Conservation (phyloP, 163 green algal species). For the Picocystis sp. region DNA sequence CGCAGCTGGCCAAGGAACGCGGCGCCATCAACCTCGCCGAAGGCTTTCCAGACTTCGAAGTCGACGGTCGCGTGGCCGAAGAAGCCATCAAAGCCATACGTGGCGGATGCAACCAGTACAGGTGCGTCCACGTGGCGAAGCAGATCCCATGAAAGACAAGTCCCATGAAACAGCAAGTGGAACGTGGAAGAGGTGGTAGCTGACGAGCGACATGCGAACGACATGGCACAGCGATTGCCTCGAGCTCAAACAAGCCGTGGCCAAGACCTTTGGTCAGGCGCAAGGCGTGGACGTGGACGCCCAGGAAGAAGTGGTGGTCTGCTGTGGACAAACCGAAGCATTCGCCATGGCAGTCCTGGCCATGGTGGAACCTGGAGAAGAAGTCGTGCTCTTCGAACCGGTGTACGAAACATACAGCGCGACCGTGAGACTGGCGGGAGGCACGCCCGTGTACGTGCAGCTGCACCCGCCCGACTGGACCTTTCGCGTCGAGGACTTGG, state of each 20-base stretch:
- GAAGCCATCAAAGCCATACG: slow-evolving; percentile 8
- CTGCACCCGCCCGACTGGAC: slow-evolving; percentile 35
- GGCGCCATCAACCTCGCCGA: slow-evolving; percentile 54
- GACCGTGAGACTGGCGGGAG: slow-evolving; percentile 28
- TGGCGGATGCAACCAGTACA: slow-evolving; percentile 15
- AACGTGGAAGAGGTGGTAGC: too few relatives aligned
- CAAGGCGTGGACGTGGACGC: slow-evolving; percentile 40
- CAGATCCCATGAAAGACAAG: too few relatives aligned
- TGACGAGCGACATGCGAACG: too few relatives aligned
- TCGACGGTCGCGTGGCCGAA: slow-evolving; percentile 6
- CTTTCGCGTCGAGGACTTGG: slow-evolving; percentile 25
- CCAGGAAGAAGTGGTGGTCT: slow-evolving; percentile 50
- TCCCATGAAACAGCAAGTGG: too few relatives aligned
- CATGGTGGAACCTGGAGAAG: slow-evolving; percentile 55
- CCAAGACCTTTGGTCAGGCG: too few relatives aligned
- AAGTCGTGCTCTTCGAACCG: slow-evolving; percentile 62
- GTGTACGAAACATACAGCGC: slow-evolving; percentile 52
- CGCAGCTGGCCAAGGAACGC: slow-evolving; percentile 37
- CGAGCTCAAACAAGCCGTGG: too few relatives aligned
- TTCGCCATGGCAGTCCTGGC: slow-evolving; percentile 54
- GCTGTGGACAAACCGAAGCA: slow-evolving; percentile 61
- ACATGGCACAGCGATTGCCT: too few relatives aligned
- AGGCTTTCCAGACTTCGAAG: slow-evolving; percentile 31
- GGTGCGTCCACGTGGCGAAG: slow-evolving; percentile 1
- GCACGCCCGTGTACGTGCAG: slow-evolving; percentile 28